Percentiles rank a stretch among this genome's conserved stretches.
These are phyloP conservation scores for Sporothrix curviconia DNA, from an alignment of 2,329 filamentous ascomycete genomes.

Conservation along the genomic window DNA sequence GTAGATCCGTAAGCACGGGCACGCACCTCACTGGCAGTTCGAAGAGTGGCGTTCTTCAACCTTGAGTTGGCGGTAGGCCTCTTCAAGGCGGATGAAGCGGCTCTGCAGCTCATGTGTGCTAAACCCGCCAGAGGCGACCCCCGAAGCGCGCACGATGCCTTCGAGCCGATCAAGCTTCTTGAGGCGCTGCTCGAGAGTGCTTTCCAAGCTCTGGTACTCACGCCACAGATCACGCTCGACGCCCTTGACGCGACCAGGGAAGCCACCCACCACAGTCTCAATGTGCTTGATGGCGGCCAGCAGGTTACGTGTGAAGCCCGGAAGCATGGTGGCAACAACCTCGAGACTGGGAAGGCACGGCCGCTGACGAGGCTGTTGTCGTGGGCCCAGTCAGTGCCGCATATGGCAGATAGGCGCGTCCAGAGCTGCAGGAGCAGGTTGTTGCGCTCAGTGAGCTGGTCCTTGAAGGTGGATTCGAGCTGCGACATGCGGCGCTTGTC, in stretches of 20 bases:
- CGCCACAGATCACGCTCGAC: constrained; percentile 89
- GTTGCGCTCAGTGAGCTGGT: constrained; percentile 85
- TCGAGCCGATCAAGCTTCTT: constrained; percentile 88
- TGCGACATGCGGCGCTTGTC: constrained; percentile 70
- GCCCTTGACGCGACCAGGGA: constrained; percentile 70
- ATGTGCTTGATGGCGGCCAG: constrained; percentile 80
- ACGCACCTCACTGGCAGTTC: constrained; percentile 54
- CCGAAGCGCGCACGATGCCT: constrained; percentile 59
- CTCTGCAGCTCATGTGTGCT: constrained; percentile 33
- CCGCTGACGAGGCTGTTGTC: constrained; percentile 84
- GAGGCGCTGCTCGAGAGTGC: constrained; percentile 67
- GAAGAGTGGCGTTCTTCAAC: constrained; percentile 64
- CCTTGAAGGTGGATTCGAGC: constrained; percentile 74
- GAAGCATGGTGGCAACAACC: constrained; percentile 75
- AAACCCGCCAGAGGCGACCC: constrained; percentile 37
- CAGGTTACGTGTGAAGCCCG: constrained; percentile 85
- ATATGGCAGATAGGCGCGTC: constrained; percentile 79
- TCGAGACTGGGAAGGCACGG: constrained; percentile 77
- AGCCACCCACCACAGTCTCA: constrained; percentile 69
- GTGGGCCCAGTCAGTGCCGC: constrained; percentile 87
- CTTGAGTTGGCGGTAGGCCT: constrained; percentile 56
- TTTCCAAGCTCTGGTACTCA: constrained; percentile 82
- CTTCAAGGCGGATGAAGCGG: constrained; percentile 50
- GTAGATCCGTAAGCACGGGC: constrained; percentile 39
- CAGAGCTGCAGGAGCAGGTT: constrained; percentile 81